Evolutionary conservation across 2,329 filamentous ascomycete genomes (phyloP).

Genomic region (Aspergillus udagawae): DNA sequence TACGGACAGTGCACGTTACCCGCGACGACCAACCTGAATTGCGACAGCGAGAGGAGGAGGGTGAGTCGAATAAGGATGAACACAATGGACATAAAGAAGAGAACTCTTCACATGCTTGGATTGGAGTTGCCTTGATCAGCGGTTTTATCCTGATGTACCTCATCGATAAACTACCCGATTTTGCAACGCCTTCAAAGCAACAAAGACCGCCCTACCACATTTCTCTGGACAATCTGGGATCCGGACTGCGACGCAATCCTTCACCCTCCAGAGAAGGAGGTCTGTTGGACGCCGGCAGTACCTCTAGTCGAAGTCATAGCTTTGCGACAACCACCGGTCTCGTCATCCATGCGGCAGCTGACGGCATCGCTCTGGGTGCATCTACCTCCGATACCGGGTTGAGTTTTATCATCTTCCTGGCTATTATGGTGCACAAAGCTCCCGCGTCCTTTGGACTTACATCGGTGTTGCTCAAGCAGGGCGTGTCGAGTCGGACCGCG

Average conservation of each 20-base stretch:
- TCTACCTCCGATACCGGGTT: conserved; percentile 76
- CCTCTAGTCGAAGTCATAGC: conserved; percentile 44
- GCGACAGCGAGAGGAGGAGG: conserved; percentile 23
- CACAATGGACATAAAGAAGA: conserved; percentile 40
- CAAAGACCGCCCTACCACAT: conserved; percentile 75
- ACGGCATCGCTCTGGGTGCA: conserved; percentile 92
- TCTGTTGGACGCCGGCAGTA: conserved; percentile 29
- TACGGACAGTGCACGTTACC: conserved; percentile 18
- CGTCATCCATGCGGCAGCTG: conserved; percentile 93
- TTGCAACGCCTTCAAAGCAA: conserved; percentile 62
- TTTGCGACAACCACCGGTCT: conserved; percentile 86
- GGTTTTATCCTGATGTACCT: conserved; percentile 98
- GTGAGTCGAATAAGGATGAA: conserved; percentile 31
- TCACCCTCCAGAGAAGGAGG: conserved; percentile 39
- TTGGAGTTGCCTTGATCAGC: conserved; percentile 79
- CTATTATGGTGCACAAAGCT: conserved; percentile 96
- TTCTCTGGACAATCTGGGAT: conserved; percentile 75
- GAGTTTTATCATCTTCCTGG: conserved; percentile 87
- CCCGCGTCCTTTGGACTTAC: conserved; percentile 94
- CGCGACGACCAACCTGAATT: conserved; percentile 20
- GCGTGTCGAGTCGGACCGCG: conserved; percentile 79
- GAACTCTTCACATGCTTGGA: conserved; percentile 64
- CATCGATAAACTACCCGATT: conserved; percentile 78
- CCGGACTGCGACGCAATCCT: conserved; percentile 45
- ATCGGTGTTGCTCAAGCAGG: conserved; percentile 83